Evolutionary conservation across 192 early-diverging fungal genomes (phyloP), one percentile per base, ranked within the genome.

Genomic region (Coemansia umbellata): DNA sequence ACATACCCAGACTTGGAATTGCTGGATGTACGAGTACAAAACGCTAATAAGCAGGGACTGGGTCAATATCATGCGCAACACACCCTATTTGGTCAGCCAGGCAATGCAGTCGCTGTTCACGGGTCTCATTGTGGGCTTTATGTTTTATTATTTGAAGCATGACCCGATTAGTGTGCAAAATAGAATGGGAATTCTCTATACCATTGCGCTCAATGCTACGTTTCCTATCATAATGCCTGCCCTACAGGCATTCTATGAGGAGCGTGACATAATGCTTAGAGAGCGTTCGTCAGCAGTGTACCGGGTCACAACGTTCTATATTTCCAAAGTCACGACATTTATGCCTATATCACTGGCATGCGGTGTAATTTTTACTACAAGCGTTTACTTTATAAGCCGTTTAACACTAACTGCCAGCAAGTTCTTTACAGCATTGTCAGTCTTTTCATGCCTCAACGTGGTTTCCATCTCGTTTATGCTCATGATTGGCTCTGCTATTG

Each of bases 201-300:
- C 73, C 7, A 45, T 80, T 4, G 70, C 70, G 11, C 48, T 83
- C n/a, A 80, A 82, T 36, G 64, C 74, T 18, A 79, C 79, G n/a
- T 83, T 85, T 41, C 71, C 78, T 8, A 66, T 75, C 2, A 67
- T 86, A 19, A 79, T 83, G 81, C 84, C 84, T 13, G 54, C 55
- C 8, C 57, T 77, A 8, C 51, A 59, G 4, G 50, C 56, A 10
- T 78, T 73, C 40, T 51, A 73, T 2, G 35, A 66, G 24, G 69
- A 84, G 47, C 71, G 78, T 13, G 72, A 63, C 32, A 82, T 82
- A 36, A 80, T 86, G 71, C 59, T 76, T 11, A 69, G 85, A 5
- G 87, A 90, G 61, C 77, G 87, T 3, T 74, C 83, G 7, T 49
- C 78, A 14, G 82, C 81, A 0, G 69, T 79, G 10, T 90, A 86